Conservation (phyloP, 441 rosid genomes). For the Syzygium malaccense region DNA sequence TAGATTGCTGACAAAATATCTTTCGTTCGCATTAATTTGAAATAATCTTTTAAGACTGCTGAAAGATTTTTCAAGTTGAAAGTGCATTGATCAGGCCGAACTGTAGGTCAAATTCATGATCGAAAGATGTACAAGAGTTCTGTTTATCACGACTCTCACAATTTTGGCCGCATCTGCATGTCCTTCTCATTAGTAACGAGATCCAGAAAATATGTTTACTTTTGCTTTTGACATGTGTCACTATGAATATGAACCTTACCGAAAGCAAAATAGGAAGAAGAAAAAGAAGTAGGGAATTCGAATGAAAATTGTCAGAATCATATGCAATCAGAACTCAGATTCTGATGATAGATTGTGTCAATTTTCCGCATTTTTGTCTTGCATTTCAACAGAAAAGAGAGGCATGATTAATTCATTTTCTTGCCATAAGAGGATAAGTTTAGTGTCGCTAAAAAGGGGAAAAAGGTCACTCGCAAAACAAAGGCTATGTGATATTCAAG, state of each 20-base stretch:
- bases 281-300: background rate
- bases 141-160: background rate
- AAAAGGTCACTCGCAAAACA: too few species aligned
- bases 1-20: too few species aligned
- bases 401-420: background rate
- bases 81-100: too few species aligned
- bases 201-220: too few species aligned
- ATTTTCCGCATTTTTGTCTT: accelerated
- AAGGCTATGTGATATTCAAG: background rate
- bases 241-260: background rate
- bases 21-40: too few species aligned
- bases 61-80: too few species aligned
- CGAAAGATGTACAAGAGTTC: background rate
- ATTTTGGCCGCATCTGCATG: background rate
- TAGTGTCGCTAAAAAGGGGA: too few species aligned
- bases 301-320: background rate
- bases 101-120: too few species aligned
- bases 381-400: background rate
- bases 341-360: background rate
- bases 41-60: too few species aligned
- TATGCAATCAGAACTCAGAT: background rate
- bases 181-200: background rate
- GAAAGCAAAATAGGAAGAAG: background rate
- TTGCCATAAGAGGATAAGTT: background rate
- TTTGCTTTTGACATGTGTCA: background rate